Percentiles rank a stretch among this genome's conserved stretches.
These are phyloP conservation scores for Kalaharituber pfeilii DNA, from an alignment of 2,329 filamentous ascomycete species.

Conservation along the genomic window DNA sequence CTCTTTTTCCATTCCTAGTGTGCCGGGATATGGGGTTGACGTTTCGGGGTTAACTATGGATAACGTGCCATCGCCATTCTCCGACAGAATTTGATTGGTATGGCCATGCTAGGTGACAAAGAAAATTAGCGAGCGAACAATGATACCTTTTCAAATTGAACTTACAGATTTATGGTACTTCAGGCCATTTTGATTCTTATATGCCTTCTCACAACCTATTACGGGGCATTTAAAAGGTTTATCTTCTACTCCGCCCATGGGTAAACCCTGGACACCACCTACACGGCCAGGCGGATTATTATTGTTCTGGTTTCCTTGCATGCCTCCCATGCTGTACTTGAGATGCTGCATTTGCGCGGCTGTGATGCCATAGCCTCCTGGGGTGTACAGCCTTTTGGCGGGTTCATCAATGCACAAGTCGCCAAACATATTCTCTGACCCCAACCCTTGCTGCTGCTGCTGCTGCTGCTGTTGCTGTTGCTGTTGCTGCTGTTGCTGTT, in stretches of 20 bases:
- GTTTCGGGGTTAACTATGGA: conserved; percentile 97
- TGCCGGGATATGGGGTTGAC: conserved; percentile 82
- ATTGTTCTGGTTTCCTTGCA: background rate
- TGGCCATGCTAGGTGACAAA: conserved; percentile 50
- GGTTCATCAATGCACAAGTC: conserved; percentile 70
- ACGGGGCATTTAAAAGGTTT: conserved; percentile 97
- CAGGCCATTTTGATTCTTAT: conserved; percentile 97
- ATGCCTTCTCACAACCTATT: conserved; percentile 96
- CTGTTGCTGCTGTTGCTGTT: conserved; percentile 22
- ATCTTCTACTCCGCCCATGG: conserved; percentile 51
- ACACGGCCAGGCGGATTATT: background rate
- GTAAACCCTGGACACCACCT: background rate
- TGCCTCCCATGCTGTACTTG: background rate
- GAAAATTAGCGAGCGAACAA: conserved; percentile 7
- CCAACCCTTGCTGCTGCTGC: background rate
- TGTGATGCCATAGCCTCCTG: conserved; percentile 41
- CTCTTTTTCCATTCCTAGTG: conserved; percentile 98
- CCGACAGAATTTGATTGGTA: conserved; percentile 87
- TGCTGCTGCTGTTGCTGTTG: background rate
- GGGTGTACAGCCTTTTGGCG: conserved; percentile 80
- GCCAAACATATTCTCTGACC: conserved; percentile 30
- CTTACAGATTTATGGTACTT: conserved; percentile 66
- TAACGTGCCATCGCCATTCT: conserved; percentile 92
- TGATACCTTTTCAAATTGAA: too few species aligned
- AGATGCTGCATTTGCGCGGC: conserved; percentile 16